These are phyloP conservation scores for Xeromyces bisporus DNA, from an alignment of 495 filamentous ascomycete species.

Conservation along the genomic window DNA sequence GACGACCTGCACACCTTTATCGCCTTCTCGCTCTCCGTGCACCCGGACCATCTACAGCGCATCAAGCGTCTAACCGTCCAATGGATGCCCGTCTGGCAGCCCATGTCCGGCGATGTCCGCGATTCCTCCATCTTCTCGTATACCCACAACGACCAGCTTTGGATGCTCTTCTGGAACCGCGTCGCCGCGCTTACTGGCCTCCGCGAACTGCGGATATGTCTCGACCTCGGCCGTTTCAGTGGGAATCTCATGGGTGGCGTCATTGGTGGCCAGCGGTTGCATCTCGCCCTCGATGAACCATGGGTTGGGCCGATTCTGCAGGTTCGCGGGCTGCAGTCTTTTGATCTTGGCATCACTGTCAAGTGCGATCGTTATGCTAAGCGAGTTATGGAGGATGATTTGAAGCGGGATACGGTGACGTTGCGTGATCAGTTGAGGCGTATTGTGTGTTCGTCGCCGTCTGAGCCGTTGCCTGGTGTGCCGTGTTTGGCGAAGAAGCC, in stretches of 20 bases:
- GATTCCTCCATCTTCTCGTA: constrained; percentile 22
- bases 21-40: constrained; percentile 15
- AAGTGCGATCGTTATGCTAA: constrained; percentile 17
- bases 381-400: constrained; percentile 13
- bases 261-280: constrained; percentile 10
- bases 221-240: constrained; percentile 22
- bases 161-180: constrained; percentile 19
- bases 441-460: constrained; percentile 11
- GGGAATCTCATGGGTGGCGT: constrained; percentile 7
- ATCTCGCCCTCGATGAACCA: constrained; percentile 11
- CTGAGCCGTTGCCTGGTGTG: constrained; percentile 1
- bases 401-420: constrained; percentile 14
- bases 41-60: constrained; percentile 3
- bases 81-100: constrained; percentile 24
- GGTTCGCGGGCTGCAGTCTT: constrained; percentile 16
- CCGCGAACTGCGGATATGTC: constrained; percentile 9
- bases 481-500: constrained; percentile 2
- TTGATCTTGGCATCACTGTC: constrained; percentile 25
- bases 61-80: constrained; percentile 18
- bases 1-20: constrained; percentile 28
- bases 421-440: constrained; percentile 15
- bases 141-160: constrained; percentile 25
- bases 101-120: constrained; percentile 16
- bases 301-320: constrained; percentile 20
- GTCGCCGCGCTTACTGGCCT: constrained; percentile 11